phyloP scores from a whole-genome alignment of 768 basidiomycete genomes.

The Calvatia gigantea region DNA sequence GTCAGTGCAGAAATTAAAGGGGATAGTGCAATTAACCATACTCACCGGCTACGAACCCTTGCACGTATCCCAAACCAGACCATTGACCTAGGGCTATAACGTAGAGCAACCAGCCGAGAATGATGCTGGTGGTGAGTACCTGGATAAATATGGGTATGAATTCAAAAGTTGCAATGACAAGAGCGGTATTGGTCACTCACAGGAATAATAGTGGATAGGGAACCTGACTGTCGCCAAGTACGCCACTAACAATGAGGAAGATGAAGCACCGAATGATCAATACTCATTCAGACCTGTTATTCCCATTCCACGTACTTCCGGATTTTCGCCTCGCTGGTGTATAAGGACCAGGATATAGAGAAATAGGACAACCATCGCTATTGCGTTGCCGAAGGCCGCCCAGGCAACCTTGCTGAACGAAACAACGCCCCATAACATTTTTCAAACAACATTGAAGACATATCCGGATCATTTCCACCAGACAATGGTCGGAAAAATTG shows the following conservation, averaged over 20 bases:
- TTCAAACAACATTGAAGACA: background rate
- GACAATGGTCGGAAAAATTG: constrained; percentile 9
- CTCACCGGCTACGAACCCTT: constrained; percentile 63
- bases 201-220: constrained; percentile 67
- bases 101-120: constrained; percentile 65
- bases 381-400: constrained; percentile 49
- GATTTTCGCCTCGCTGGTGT: constrained; percentile 62
- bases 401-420: constrained; percentile 47
- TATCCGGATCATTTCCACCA: background rate
- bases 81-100: constrained; percentile 63
- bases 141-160: constrained; percentile 19
- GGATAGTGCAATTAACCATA: background rate
- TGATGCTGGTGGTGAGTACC: constrained; percentile 64
- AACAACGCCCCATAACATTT: background rate
- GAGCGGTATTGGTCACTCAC: constrained; percentile 25
- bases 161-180: background rate
- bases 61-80: constrained; percentile 60
- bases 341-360: constrained; percentile 68
- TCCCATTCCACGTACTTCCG: constrained; percentile 43
- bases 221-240: constrained; percentile 69
- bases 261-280: background rate
- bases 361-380: constrained; percentile 66
- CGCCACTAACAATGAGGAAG: constrained; percentile 50
- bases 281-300: background rate
- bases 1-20: background rate